phyloP scores from a whole-genome alignment of 2,329 filamentous ascomycete species.

The Drechmeria coniospora region DNA sequence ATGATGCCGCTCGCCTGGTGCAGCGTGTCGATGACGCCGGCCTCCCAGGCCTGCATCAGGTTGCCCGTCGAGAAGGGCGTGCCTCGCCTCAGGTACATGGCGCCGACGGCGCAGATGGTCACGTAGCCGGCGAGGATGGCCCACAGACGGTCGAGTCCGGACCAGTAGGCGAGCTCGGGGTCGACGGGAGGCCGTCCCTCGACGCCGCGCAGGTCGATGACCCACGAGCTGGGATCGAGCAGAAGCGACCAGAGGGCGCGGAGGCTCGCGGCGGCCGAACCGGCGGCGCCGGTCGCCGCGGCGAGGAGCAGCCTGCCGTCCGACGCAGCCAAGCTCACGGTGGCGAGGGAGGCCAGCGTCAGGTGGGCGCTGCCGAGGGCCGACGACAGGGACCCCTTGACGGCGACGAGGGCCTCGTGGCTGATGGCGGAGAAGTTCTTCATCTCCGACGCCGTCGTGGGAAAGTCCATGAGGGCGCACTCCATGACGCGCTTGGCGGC shows the following conservation, averaged over 20 bases:
- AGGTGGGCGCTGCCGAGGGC: slow-evolving; percentile 23
- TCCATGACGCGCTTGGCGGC: slow-evolving; percentile 32
- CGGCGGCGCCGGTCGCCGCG: not conserved
- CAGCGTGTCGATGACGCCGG: slow-evolving; percentile 63
- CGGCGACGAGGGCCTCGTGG: slow-evolving; percentile 48
- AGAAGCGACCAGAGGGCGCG: slow-evolving; percentile 12
- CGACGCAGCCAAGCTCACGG: slow-evolving; percentile 21
- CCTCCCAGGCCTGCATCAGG: slow-evolving; percentile 51
- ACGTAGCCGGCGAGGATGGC: slow-evolving; percentile 72
- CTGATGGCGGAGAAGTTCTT: slow-evolving; percentile 65
- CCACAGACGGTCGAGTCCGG: slow-evolving; percentile 44
- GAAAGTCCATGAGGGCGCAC: slow-evolving; percentile 34
- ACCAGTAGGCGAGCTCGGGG: slow-evolving; percentile 51
- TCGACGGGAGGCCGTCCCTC: slow-evolving; percentile 27
- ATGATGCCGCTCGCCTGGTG: slow-evolving; percentile 91
- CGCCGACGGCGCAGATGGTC: slow-evolving; percentile 57
- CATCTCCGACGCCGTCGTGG: slow-evolving; percentile 44
- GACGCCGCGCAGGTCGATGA: slow-evolving; percentile 36
- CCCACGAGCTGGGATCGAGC: slow-evolving; percentile 38
- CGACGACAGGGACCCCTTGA: slow-evolving; percentile 37
- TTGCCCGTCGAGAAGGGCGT: slow-evolving; percentile 47
- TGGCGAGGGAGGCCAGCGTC: slow-evolving; percentile 26
- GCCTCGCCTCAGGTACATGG: slow-evolving; percentile 64
- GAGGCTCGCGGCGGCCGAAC: slow-evolving; percentile 8
- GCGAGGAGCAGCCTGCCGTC: slow-evolving; percentile 6